Base-by-base conservation (phyloP, 2,329 filamentous ascomycete genomes). In the Calonectria ilicicola region DNA sequence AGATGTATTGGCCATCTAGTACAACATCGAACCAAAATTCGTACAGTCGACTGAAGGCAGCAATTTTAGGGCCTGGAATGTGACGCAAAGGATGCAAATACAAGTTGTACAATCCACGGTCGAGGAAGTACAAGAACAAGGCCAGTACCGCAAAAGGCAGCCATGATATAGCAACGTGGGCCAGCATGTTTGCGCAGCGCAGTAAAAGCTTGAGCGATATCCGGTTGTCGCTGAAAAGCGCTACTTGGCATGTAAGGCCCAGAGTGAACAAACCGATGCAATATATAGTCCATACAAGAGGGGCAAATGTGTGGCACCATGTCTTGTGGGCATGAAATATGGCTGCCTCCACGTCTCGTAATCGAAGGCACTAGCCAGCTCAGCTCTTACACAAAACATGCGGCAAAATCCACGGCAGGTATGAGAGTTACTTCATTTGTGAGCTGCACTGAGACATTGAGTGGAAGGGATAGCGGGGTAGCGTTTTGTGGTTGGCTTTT, bases 11-110 rank as follows among this genome's bases (percentile, higher is more conserved):
- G 7, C 64, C 64, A 44, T 44, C 64, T 42, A 23, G n/a, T 5
- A 66, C 26, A 15, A 56, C 47, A 21, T 66, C 32, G 8, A 56
- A 66, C 47, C 47, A 66, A 27, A 56, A 56, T 42, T 66, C 46
- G 35, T 66, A 66, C 2, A 53, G 35, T 12, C 29, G 23, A 32
- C 47, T 66, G 19, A 66, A 56, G 2, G 64, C 64, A 9, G 64
- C 64, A 32, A 53, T 15, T 5, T 56, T 66, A 7, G 64, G 64
- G 2, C 64, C 64, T 2, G 64, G 64, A 29, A 66, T 56, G 2
- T 40, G 35, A 7, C 47, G 27, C 7, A 66, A 32, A 21, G 64
- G 47, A 12, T 65, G 63, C 15, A 65, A 53, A 46, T 53, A 53
- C 8, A 65, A n/a, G 21, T 65, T 65, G 19, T 65, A 53, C 15